phyloP scores from a whole-genome alignment of 441 rosid species.

The Aleurites moluccanus region DNA sequence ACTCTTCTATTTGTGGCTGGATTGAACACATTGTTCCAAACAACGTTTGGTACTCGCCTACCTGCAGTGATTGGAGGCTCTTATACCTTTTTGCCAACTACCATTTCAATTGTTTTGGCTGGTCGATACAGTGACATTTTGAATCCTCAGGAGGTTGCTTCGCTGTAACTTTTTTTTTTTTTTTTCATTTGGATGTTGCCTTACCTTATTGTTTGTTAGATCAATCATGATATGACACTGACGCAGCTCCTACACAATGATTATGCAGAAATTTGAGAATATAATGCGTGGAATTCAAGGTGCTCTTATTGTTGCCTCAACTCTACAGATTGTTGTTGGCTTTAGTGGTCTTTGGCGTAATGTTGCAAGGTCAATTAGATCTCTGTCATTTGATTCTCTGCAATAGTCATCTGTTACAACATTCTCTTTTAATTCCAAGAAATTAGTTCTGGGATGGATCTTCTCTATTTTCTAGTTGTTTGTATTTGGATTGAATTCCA shows the following conservation, averaged over 20 bases:
- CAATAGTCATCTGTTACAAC: not conserved
- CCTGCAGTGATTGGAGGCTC: slow-evolving; percentile 95
- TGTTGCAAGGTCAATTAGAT: slow-evolving; percentile 57
- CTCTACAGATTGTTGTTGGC: slow-evolving; percentile 88
- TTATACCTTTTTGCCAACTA: slow-evolving; percentile 73
- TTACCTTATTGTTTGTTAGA: not conserved
- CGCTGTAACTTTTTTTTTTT: slow-evolving; percentile 18
- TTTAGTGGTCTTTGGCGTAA: slow-evolving; percentile 99
- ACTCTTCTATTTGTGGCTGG: slow-evolving; percentile 91
- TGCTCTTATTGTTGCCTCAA: slow-evolving; percentile 86
- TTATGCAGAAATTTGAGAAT: slow-evolving; percentile 72
- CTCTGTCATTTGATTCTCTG: slow-evolving; percentile 5
- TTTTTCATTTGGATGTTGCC: slow-evolving; percentile 5
- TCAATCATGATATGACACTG: slow-evolving; percentile 5
- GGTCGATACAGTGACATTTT: slow-evolving; percentile 73
- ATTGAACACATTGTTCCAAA: slow-evolving; percentile 75
- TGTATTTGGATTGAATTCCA: not conserved
- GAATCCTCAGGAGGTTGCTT: slow-evolving; percentile 74
- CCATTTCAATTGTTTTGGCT: slow-evolving; percentile 82
- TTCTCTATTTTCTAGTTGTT: slow-evolving; percentile 11
- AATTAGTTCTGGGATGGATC: not conserved
- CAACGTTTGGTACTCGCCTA: slow-evolving; percentile 73
- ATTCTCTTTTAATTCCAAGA: not conserved
- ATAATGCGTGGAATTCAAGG: slow-evolving; percentile 96
- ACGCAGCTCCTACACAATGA: slow-evolving; percentile 12